phyloP scores from a whole-genome alignment of 2,329 filamentous ascomycete genomes.

The Eurotiales sp. region DNA sequence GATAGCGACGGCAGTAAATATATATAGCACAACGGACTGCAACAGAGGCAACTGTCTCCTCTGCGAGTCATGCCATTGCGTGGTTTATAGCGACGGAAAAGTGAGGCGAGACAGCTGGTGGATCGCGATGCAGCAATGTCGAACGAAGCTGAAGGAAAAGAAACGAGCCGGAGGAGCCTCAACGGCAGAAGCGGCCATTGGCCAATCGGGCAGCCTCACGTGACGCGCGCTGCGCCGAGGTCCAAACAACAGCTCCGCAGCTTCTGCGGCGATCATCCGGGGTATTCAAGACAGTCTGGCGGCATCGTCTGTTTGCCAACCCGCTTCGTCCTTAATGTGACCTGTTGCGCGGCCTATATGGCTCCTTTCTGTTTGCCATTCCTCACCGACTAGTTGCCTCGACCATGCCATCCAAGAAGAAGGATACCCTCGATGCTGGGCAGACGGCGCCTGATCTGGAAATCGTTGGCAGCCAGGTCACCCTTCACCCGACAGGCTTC shows the following conservation, averaged over 20 bases:
- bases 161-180: too few species aligned
- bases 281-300: too few species aligned
- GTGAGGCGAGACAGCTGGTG: not conserved
- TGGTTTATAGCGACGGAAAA: not conserved
- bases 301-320: too few species aligned
- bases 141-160: not conserved
- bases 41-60: not conserved
- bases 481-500: conserved; percentile 68
- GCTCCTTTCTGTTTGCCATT: not conserved
- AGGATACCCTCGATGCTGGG: conserved; percentile 26
- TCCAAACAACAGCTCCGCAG: conserved; percentile 1
- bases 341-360: not conserved
- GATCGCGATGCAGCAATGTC: not conserved
- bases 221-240: conserved; percentile 8
- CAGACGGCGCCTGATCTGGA: conserved; percentile 68
- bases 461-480: conserved; percentile 70
- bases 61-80: conserved; percentile 1
- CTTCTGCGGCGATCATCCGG: too few species aligned
- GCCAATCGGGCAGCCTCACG: not conserved
- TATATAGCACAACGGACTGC: not conserved
- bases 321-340: not conserved
- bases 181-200: too few species aligned
- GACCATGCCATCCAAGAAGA: conserved; percentile 21
- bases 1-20: not conserved
- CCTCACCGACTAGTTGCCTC: conserved; percentile 8